These are phyloP conservation scores for Arachnomyces sp. DNA, from an alignment of 2,329 filamentous ascomycete genomes.

Conservation along the genomic window DNA sequence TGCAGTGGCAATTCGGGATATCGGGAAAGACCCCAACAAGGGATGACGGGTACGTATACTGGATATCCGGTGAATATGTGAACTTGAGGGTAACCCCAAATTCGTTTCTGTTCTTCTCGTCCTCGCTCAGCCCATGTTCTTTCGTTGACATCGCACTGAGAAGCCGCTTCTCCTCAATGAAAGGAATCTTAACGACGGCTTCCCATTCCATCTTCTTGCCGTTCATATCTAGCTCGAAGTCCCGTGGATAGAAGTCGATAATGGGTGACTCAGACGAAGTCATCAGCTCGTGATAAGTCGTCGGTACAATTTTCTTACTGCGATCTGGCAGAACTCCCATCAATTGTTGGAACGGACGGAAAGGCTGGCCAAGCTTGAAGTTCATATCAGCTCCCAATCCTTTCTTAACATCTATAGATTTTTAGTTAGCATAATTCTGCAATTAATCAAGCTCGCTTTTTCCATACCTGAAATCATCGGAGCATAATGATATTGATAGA, in stretches of 20 bases:
- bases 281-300: conserved; percentile 85
- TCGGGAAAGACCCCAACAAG: conserved; percentile 86
- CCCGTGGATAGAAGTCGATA: conserved; percentile 93
- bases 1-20: conserved; percentile 74
- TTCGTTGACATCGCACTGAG: conserved; percentile 78
- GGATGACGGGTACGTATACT: conserved; percentile 81
- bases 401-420: conserved; percentile 65
- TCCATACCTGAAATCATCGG: conserved; percentile 78
- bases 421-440: conserved; percentile 16
- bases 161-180: conserved; percentile 87
- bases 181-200: conserved; percentile 96
- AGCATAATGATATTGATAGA: conserved; percentile 92
- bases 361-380: conserved; percentile 90
- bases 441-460: neutral
- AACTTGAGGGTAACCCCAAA: conserved; percentile 94
- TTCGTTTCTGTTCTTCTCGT: conserved; percentile 74
- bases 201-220: conserved; percentile 99
- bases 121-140: conserved; percentile 67
- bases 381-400: conserved; percentile 80
- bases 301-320: conserved; percentile 91
- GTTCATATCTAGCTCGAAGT: conserved; percentile 98
- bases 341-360: conserved; percentile 88
- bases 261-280: conserved; percentile 84
- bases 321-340: conserved; percentile 97
- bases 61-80: conserved; percentile 67